A percentile compares a stretch with the other conserved stretches of the same genome.
These are phyloP conservation scores for Fusarium odoratissimum DNA, from an alignment of 2,329 filamentous ascomycete species.

Conservation along the genomic window DNA sequence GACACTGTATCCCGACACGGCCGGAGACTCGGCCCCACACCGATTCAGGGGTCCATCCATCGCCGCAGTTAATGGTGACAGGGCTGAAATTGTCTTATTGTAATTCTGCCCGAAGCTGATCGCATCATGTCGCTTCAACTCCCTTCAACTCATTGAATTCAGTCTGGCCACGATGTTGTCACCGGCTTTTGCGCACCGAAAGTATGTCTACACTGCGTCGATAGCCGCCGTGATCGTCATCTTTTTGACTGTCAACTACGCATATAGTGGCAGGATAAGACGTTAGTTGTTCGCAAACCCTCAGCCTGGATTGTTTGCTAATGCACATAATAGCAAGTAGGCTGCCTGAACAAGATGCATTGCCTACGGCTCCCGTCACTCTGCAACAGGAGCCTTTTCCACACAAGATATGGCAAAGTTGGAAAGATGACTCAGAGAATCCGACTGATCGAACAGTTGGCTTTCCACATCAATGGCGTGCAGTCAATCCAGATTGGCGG, in stretches of 20 bases:
- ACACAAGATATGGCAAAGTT: conserved; percentile 49
- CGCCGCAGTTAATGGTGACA: background rate
- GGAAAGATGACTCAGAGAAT: conserved; percentile 46
- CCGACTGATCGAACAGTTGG: conserved; percentile 45
- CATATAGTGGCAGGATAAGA: conserved; percentile 13
- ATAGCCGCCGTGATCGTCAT: conserved; percentile 4
- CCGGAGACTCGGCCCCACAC: background rate
- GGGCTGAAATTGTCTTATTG: conserved; percentile 3
- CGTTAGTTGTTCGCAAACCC: conserved; percentile 3
- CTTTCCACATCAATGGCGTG: conserved; percentile 43
- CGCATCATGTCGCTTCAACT: background rate
- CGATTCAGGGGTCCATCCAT: background rate
- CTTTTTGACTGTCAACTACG: conserved; percentile 15
- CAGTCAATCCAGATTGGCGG: conserved; percentile 42
- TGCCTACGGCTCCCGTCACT: background rate
- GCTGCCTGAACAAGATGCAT: background rate
- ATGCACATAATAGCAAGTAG: conserved; percentile 4
- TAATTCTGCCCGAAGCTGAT: background rate
- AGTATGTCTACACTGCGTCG: conserved; percentile 10
- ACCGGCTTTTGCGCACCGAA: background rate
- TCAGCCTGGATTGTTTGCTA: background rate
- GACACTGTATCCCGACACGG: background rate
- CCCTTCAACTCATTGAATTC: background rate
- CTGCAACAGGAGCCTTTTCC: conserved; percentile 23
- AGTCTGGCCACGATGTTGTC: background rate